These are phyloP conservation scores for Naganishia kalamii DNA, from an alignment of 768 basidiomycete genomes.

Conservation along the genomic window DNA sequence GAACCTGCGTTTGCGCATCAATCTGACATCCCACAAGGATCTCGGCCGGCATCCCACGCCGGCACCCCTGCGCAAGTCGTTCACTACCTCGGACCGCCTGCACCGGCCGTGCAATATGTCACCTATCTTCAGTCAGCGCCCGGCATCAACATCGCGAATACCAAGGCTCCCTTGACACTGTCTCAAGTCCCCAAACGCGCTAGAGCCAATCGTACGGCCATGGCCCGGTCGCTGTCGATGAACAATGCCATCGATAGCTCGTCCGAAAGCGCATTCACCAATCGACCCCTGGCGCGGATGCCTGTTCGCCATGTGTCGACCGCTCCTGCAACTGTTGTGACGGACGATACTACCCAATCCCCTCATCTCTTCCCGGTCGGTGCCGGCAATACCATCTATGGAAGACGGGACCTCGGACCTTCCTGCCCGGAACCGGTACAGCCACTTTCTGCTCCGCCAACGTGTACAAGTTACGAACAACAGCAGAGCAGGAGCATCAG, in stretches of 20 bases:
- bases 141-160: not conserved
- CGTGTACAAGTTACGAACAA: not conserved
- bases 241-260: constrained; percentile 8
- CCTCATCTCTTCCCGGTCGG: constrained; percentile 14
- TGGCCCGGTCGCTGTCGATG: constrained; percentile 7
- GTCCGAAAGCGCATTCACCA: constrained; percentile 12
- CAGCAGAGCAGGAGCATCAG: not conserved
- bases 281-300: constrained; percentile 7
- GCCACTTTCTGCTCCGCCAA: not conserved
- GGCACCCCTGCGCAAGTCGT: not conserved
- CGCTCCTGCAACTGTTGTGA: not conserved
- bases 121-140: not conserved
- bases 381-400: not conserved
- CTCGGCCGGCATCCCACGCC: not conserved
- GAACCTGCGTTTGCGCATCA: not conserved
- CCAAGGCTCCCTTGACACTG: constrained; percentile 4
- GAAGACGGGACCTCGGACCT: not conserved
- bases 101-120: not conserved
- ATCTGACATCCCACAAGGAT: not conserved
- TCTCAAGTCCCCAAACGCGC: constrained; percentile 5
- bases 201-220: not conserved
- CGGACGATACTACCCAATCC: not conserved
- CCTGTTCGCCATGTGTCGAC: not conserved
- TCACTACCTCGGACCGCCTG: not conserved
- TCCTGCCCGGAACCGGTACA: not conserved